Conservation (phyloP, 2,329 filamentous ascomycete species). For the Tolypocladium paradoxum region DNA sequence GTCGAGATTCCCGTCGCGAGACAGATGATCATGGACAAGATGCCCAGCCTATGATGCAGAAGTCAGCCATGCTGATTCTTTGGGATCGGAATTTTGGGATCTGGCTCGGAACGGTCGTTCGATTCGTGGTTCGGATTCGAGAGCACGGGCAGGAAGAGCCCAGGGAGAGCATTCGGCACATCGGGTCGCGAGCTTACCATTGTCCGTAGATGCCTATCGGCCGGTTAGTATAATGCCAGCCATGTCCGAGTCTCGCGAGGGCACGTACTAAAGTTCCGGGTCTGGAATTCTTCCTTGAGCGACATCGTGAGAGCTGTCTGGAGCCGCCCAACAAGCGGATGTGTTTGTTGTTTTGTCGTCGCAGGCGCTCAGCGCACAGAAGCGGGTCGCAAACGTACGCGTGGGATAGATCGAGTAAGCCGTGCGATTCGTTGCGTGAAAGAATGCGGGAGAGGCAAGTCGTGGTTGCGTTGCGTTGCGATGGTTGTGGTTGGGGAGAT, state of each 20-base stretch:
- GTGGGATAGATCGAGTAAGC: not conserved
- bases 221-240: conserved; percentile 1
- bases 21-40: conserved; percentile 60
- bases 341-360: conserved; percentile 2
- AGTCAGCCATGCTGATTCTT: not conserved
- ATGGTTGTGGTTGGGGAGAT: conserved; percentile 10
- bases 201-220: conserved; percentile 59
- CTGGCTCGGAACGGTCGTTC: not conserved
- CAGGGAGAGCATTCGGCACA: not conserved
- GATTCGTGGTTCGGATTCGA: not conserved
- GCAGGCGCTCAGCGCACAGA: conserved; percentile 4
- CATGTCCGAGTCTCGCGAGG: not conserved
- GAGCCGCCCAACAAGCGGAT: not conserved
- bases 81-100: not conserved
- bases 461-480: not conserved
- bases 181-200: conserved; percentile 44
- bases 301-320: conserved; percentile 44
- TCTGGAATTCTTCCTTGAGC: conserved; percentile 61
- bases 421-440: not conserved
- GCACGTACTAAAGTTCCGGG: conserved; percentile 61
- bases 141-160: not conserved
- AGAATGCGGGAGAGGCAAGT: not conserved
- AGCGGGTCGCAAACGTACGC: not conserved
- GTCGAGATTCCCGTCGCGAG: conserved; percentile 59
- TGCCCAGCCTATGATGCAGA: conserved; percentile 44